These are phyloP conservation scores for Metrosideros polymorpha DNA, from an alignment of 441 rosid species.

Conservation along the genomic window DNA sequence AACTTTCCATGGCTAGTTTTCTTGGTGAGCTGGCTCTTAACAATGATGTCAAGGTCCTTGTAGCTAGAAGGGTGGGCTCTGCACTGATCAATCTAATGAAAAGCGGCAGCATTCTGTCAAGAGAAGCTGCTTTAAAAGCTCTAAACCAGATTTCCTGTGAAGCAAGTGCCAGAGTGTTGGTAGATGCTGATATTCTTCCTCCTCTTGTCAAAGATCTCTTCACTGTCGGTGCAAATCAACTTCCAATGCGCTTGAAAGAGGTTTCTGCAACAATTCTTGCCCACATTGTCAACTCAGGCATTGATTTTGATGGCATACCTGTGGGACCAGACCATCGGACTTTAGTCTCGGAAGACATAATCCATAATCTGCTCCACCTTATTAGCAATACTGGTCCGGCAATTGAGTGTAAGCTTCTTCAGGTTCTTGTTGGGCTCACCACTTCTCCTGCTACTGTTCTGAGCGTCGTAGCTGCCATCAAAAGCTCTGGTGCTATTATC, in stretches of 20 bases:
- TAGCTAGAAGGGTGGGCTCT: slow-evolving; percentile 80
- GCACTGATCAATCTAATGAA: slow-evolving; percentile 70
- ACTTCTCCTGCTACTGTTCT: slow-evolving; percentile 44
- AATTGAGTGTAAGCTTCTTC: slow-evolving; percentile 90
- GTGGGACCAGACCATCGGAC: slow-evolving; percentile 69
- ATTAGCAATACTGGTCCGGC: slow-evolving; percentile 98
- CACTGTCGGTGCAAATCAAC: slow-evolving; percentile 56
- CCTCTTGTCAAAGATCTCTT: slow-evolving; percentile 85
- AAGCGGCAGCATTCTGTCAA: slow-evolving; percentile 50
- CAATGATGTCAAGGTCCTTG: slow-evolving; percentile 70
- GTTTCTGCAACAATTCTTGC: slow-evolving; percentile 91
- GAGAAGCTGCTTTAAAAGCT: slow-evolving; percentile 89
- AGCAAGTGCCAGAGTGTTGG: slow-evolving; percentile 71
- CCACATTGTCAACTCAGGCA: slow-evolving; percentile 72
- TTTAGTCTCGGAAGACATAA: slow-evolving; percentile 73
- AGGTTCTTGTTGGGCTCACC: slow-evolving; percentile 94
- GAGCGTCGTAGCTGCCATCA: slow-evolving; percentile 74
- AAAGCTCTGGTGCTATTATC: slow-evolving; percentile 78
- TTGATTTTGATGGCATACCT: slow-evolving; percentile 49
- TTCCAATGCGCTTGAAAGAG: slow-evolving; percentile 85
- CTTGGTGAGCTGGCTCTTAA: slow-evolving; percentile 82
- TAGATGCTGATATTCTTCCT: slow-evolving; percentile 77
- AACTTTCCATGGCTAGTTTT: slow-evolving; percentile 77
- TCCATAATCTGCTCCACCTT: slow-evolving; percentile 71
- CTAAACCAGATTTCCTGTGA: slow-evolving; percentile 77